Base-by-base conservation (phyloP, 441 rosid species). In the Gossypium lobatum region DNA sequence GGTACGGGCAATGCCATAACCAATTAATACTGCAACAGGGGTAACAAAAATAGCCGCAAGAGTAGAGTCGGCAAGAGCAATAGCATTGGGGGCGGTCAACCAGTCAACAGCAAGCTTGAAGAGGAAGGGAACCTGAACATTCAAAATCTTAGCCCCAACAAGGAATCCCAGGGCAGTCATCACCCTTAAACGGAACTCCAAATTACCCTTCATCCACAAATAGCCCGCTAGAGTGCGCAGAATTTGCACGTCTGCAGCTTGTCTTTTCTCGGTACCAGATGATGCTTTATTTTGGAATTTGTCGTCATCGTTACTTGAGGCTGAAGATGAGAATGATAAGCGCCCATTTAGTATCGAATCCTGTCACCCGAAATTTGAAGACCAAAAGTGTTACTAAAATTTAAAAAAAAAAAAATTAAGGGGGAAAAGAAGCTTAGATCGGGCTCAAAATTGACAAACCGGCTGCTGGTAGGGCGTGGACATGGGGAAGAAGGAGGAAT, bases 91-190 rank as follows among this genome's bases (percentile, higher is more conserved):
- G 23, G 87, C 75, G 75, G 84, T 88, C 75, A 93, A 77, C 90
- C 88, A 91, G 76, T 95, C 97, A 23, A 95, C 89, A 69, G 98
- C 93, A 14, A 87, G 80, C 83, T 93, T 91, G 85, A 95, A 95
- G 63, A 93, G 89, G 83, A 93, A 95, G 63, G 98, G 97, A 10
- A 95, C 98, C 76, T 93, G 98, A 61, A 92, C 97, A 52, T 92
- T 92, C 79, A 95, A 73, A 68, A 89, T 81, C 81, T 95, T 92
- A 31, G 97, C 95, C 45, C 94, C 97, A 7, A 92, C 85, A 14
- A 95, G 89, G 77, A 89, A 91, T 0, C 85, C 92, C 75, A 92
- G 78, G 1, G 98, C 98, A 45, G 88, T 58, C 58, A 95, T 57
- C 46, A 95, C 97, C 81, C 97, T 82, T 37, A 87, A 60, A 0